A percentile compares a stretch with the other conserved stretches of the same genome.
These are phyloP conservation scores for Fusarium sp. DNA, from an alignment of 2,329 filamentous ascomycete species.

Conservation along the genomic window DNA sequence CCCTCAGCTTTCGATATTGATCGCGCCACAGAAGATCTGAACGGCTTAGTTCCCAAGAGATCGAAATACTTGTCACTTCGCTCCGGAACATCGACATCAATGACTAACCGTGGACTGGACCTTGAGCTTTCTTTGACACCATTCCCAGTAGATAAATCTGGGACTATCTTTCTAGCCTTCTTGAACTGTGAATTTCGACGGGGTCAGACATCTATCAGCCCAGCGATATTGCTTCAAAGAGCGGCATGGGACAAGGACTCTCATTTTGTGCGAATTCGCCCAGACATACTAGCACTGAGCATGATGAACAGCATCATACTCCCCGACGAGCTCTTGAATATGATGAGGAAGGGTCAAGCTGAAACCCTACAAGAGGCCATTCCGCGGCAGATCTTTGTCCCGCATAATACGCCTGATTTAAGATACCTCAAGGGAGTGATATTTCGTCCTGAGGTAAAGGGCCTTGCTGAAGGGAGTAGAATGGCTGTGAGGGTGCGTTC, in stretches of 20 bases:
- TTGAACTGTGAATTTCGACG: slow-evolving; percentile 46
- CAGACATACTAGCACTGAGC: slow-evolving; percentile 41
- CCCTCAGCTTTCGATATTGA: slow-evolving; percentile 44
- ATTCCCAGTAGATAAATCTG: slow-evolving; percentile 43
- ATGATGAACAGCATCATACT: slow-evolving; percentile 46
- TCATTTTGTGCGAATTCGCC: slow-evolving; percentile 44
- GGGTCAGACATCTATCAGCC: slow-evolving; percentile 38
- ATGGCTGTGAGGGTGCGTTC: slow-evolving; percentile 36
- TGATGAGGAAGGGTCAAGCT: slow-evolving; percentile 17
- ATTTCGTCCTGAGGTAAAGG: slow-evolving; percentile 39
- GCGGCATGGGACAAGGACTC: slow-evolving; percentile 46
- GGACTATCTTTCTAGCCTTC: slow-evolving; percentile 45
- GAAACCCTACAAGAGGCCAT: slow-evolving; percentile 29
- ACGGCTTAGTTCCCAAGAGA: slow-evolving; percentile 30
- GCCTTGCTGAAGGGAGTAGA: slow-evolving; percentile 1
- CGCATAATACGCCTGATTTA: slow-evolving; percentile 30
- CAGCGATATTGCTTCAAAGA: slow-evolving; percentile 46
- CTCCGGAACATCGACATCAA: slow-evolving; percentile 33
- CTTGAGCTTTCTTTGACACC: slow-evolving; percentile 45
- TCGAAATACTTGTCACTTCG: slow-evolving; percentile 43
- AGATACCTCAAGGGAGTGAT: slow-evolving; percentile 43
- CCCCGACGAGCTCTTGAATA: slow-evolving; percentile 38
- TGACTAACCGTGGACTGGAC: slow-evolving; percentile 43
- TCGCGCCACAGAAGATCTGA: slow-evolving; percentile 29
- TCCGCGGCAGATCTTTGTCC: slow-evolving; percentile 42